Percentiles rank a stretch among this genome's conserved stretches.
phyloP scores from a whole-genome alignment of 371 early-diverging fungal species.

The Cladochytrium tenue region DNA sequence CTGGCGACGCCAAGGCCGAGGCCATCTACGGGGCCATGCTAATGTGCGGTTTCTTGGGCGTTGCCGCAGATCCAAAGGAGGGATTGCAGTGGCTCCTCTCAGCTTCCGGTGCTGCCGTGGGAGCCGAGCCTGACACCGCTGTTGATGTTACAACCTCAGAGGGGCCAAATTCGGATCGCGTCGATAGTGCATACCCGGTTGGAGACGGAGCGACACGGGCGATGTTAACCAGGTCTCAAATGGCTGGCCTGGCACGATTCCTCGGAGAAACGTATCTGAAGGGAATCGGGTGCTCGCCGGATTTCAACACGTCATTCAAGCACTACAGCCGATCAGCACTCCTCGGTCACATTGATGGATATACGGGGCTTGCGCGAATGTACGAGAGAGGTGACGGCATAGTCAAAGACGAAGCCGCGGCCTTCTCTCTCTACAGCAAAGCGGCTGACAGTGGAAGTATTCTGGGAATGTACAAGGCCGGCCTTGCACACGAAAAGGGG shows the following conservation, averaged over 20 bases:
- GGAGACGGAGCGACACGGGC: too few species aligned
- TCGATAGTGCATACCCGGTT: too few species aligned
- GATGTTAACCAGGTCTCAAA: neutral
- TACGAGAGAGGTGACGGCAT: slow-evolving; percentile 39
- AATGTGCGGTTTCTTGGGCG: slow-evolving; percentile 7
- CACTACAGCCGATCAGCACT: slow-evolving; percentile 18
- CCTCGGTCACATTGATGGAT: slow-evolving; percentile 15
- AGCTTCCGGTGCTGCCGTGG: slow-evolving; percentile 11
- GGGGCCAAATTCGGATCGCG: too few species aligned
- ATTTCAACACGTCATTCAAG: slow-evolving; percentile 26
- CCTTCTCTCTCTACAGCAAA: slow-evolving; percentile 24
- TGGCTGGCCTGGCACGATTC: slow-evolving; percentile 14
- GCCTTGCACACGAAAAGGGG: slow-evolving; percentile 26
- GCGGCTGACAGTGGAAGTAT: slow-evolving; percentile 24
- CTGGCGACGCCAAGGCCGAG: slow-evolving; percentile 19
- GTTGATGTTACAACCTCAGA: too few species aligned
- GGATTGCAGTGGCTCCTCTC: slow-evolving; percentile 14
- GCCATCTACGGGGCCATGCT: slow-evolving; percentile 21
- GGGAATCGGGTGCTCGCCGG: slow-evolving; percentile 25
- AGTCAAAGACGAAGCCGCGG: slow-evolving; percentile 21
- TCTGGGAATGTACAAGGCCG: slow-evolving; percentile 26
- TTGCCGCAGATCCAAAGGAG: slow-evolving; percentile 2
- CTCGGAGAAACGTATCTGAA: slow-evolving; percentile 35
- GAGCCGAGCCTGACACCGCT: neutral
- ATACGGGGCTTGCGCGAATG: slow-evolving; percentile 28